These are phyloP conservation scores for Discostella pseudostelligera DNA, from an alignment of 108 stramenopile genomes.

Conservation along the genomic window DNA sequence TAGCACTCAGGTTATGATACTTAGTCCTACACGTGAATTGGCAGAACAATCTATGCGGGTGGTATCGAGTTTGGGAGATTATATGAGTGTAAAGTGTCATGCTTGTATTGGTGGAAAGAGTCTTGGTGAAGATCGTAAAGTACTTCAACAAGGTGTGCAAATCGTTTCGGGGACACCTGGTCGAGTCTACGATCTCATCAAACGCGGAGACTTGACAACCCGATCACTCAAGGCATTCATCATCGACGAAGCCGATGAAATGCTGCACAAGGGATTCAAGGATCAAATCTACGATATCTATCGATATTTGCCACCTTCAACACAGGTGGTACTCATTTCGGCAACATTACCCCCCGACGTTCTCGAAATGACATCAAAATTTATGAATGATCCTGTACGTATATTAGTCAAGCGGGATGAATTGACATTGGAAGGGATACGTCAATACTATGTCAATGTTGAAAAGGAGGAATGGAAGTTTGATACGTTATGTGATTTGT, in stretches of 20 bases:
- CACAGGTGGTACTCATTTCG: conserved; percentile 94
- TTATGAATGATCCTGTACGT: conserved; percentile 97
- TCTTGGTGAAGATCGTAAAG: conserved; percentile 91
- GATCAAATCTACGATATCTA: conserved; percentile 99
- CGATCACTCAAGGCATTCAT: conserved; percentile 84
- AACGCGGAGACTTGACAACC: conserved; percentile 85
- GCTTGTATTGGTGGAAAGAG: conserved; percentile 97
- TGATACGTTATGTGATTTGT: conserved; percentile 98
- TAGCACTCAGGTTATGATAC: conserved; percentile 89
- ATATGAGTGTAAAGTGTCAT: conserved; percentile 96
- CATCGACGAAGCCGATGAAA: conserved; percentile 99
- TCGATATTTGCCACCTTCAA: conserved; percentile 87
- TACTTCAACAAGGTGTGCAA: conserved; percentile 88
- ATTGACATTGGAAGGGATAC: conserved; percentile 97
- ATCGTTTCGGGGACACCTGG: conserved; percentile 98
- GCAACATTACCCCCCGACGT: conserved; percentile 96
- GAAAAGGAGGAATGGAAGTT: conserved; percentile 99
- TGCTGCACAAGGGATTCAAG: conserved; percentile 97
- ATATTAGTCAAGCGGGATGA: conserved; percentile 98
- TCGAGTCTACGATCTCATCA: conserved; percentile 97
- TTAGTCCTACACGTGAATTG: conserved; percentile 97
- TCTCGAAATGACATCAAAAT: conserved; percentile 95
- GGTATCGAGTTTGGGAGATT: conserved; percentile 90
- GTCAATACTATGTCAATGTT: conserved; percentile 97
- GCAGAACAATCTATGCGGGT: conserved; percentile 98